Base-by-base conservation (phyloP, 139 green algal species). In the Ettlia oleoabundans region DNA sequence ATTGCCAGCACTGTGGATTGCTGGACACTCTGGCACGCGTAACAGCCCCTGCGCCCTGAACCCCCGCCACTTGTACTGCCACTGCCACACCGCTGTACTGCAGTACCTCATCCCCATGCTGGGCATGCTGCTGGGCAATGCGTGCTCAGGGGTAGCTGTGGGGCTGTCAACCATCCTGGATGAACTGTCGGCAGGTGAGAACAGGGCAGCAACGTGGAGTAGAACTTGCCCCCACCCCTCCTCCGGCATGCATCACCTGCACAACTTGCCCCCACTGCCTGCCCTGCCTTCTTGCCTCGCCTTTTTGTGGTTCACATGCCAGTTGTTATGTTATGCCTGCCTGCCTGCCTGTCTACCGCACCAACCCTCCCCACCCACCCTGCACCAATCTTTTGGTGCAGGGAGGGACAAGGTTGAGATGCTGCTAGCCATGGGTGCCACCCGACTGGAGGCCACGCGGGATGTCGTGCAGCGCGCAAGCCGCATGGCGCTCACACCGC, bases 61-160 rank as follows among this genome's bases (percentile, higher is more conserved):
- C 33, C 32, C 2, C 63, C 3, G 24, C 32, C 30, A n/a, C 6
- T 51, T 24, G 9, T 75, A 3, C 67, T 40, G 28, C 37, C 65
- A 9, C 9, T 5, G 4, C 63, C 30, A n/a, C n/a, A n/a, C n/a
- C n/a, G n/a, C n/a, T n/a, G n/a, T 13, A 19, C 35, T 24, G 71
- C 90, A 92, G 81, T 92, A 90, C 73, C 35, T 91, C 3, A 90
- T 93, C 19, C 92, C 93, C 8, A 82, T 94, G 38, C 72, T 96
- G 82, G 93, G 93, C 72, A 95, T 97, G 91, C 78, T 98, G 82
- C 83, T 96, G 86, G 93, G 93, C 71, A 97, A 97, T 83, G 87
- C 91, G 15, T 93, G 95, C 62, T 90, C 78, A 28, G 87, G 88
- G 37, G 85, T 97, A 43, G 91, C 87, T n/a, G 80, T 97, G 5